These are phyloP conservation scores for Alternaria viburni DNA, from an alignment of 2,329 filamentous ascomycete species.

Conservation along the genomic window DNA sequence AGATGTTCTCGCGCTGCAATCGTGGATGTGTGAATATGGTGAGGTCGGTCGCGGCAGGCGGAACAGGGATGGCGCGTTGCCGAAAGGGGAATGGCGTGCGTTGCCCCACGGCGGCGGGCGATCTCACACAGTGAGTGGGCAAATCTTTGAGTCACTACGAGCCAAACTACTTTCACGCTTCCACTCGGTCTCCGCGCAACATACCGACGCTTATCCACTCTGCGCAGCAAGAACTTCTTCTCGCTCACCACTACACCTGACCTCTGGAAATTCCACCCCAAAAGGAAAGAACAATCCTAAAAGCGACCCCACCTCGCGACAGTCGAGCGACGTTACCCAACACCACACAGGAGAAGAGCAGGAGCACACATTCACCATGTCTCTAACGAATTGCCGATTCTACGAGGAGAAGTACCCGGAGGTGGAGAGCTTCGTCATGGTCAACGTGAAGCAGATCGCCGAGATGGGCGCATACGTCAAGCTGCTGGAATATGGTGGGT, in stretches of 20 bases:
- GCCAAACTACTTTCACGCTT: conserved; percentile 4
- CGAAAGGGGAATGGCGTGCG: not conserved
- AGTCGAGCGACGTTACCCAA: conserved; percentile 9
- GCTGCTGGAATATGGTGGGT: conserved; percentile 81
- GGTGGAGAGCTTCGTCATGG: conserved; percentile 99
- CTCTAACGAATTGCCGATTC: conserved; percentile 94
- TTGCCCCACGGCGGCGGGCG: conserved; percentile 23
- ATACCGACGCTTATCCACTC: not conserved
- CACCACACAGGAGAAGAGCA: conserved; percentile 11
- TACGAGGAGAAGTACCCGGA: conserved; percentile 98
- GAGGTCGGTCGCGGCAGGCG: not conserved
- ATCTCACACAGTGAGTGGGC: conserved; percentile 27
- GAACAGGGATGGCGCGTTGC: not conserved
- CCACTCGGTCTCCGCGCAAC: conserved; percentile 2
- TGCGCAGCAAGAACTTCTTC: not conserved
- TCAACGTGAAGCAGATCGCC: conserved; percentile 99
- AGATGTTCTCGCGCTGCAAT: not conserved
- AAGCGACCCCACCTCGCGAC: conserved; percentile 8
- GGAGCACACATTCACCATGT: conserved; percentile 67
- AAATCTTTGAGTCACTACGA: conserved; percentile 36
- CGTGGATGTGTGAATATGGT: not conserved
- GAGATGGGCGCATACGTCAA: conserved; percentile 99
- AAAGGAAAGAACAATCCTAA: not conserved
- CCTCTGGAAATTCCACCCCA: not conserved
- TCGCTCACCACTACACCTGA: not conserved